Base-by-base conservation (phyloP, 306 rosid species). In the Trifolium dubium region DNA sequence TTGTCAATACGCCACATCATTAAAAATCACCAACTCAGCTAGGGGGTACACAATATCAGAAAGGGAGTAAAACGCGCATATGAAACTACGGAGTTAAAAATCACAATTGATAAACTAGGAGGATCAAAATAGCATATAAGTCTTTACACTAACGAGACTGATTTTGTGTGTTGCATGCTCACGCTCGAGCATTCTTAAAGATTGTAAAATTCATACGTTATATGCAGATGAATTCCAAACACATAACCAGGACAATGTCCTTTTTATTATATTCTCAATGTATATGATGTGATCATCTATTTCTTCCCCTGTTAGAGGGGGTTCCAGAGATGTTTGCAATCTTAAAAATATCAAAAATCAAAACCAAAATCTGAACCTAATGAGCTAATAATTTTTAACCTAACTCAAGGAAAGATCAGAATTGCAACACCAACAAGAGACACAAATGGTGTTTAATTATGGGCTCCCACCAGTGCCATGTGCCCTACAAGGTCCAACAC, bases 401-500 rank as follows among this genome's bases (percentile, higher is more conserved):
- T 75, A 79, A 77, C 40, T 65, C 61, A 23, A 35, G 37, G 3
- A 44, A 61, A 44, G 40, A 76, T 54, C 63, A 76, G 64, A 67
- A 54, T 63, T 47, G 82, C 68, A 30, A 73, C 66, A 84, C 53
- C 54, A 65, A 53, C 67, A 58, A 19, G 13, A 77, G 8, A 8
- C 30, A 43, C 44, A 32, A 75, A 10, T 28, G 62, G 68, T 13
- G 43, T 71, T 82, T 81, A 91, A 77, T 77, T 66, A 29, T 28
- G 76, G 4, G 96, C 90, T 67, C 86, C 96, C 71, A 92, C 93
- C 86, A 95, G 69, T 10, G 98, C 89, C 95, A 95, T 95, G 89
- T 95, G 99, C 83, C 85, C 96, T 46, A 95, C 83, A 40, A 95
- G 99, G 83, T 95, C 99, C 90, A 95, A 83, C 64, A 95, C 99